Base-by-base conservation (phyloP, 2,329 filamentous ascomycete genomes). In the Fusarium keratoplasticum region DNA sequence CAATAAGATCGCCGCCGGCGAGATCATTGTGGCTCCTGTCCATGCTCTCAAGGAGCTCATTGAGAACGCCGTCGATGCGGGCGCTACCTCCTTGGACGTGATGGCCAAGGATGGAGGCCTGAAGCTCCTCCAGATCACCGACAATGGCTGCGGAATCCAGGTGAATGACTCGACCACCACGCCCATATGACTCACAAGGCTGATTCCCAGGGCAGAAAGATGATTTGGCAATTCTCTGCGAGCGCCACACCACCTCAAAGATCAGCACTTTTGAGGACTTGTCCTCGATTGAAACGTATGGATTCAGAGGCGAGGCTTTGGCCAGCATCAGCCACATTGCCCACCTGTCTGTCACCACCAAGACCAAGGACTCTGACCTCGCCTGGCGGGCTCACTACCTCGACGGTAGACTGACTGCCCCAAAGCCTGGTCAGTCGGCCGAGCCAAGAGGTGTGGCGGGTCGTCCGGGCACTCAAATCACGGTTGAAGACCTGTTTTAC, bases 311-410 rank as follows among this genome's bases (percentile, higher is more conserved):
- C 64, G 96, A 99, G 83, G 96, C 96, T 5, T 85, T 99, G 64
- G 96, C 96, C 16, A 98, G 96, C 83, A 99, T 99, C 82, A 98
- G 96, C 80, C 96, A 99, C 81, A 98, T 99, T 77, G 96, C 97
- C 36, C 97, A 99, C 85, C 88, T 99, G 25, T 95, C 93, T 5
- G 95, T 99, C 50, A 98, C 96, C 2, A 99, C 97, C 9, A 97
- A 95, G 82, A 98, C 95, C 1, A 93, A 93, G 67, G 92, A 95
- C 50, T 97, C 95, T 0, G 92, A 91, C 76, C 94, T 95, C 83
- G 96, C 96, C 18, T 99, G 94, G 94, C 92, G 94, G 80, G 95
- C 95, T 25, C 91, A 94, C 75, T 99, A 98, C 80, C 90, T 93
- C 22, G 92, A 94, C 80, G 96, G 96, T 16, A 94, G 92, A 75